phyloP scores from a whole-genome alignment of 352 stramenopile genomes.

The Hyaloperonospora arabidopsidis region DNA sequence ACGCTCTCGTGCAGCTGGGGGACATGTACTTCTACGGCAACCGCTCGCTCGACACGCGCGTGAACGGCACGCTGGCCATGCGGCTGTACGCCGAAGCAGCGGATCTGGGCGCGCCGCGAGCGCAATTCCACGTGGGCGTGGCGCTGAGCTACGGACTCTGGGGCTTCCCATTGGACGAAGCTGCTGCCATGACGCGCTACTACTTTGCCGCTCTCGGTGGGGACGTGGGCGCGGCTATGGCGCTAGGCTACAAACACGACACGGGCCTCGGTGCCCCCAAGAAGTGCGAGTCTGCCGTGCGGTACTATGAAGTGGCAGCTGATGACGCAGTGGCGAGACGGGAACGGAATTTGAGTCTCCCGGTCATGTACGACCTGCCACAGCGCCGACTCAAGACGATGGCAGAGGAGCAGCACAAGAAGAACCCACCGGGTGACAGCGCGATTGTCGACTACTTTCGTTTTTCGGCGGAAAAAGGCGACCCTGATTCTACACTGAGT shows the following conservation, averaged over 20 bases:
- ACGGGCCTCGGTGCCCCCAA: slow-evolving; percentile 64
- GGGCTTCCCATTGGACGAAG: slow-evolving; percentile 57
- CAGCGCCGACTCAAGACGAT: slow-evolving; percentile 68
- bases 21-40: slow-evolving; percentile 79
- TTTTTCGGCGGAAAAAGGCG: slow-evolving; percentile 83
- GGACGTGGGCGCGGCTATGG: slow-evolving; percentile 56
- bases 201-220: slow-evolving; percentile 80
- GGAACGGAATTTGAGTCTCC: slow-evolving; percentile 44
- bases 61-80: slow-evolving; percentile 70
- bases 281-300: slow-evolving; percentile 76
- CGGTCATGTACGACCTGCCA: slow-evolving; percentile 64
- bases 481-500: slow-evolving; percentile 73
- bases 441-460: slow-evolving; percentile 87
- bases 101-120: slow-evolving; percentile 43
- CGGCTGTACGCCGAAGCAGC: slow-evolving; percentile 59
- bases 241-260: slow-evolving; percentile 72
- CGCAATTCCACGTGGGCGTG: slow-evolving; percentile 83
- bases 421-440: slow-evolving; percentile 61
- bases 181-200: slow-evolving; percentile 61
- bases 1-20: slow-evolving; percentile 59
- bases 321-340: slow-evolving; percentile 66
- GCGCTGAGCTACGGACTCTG: slow-evolving; percentile 77
- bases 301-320: slow-evolving; percentile 85
- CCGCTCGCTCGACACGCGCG: slow-evolving; percentile 39
- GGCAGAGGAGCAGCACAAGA: slow-evolving; percentile 71